Evolutionary conservation across 768 basidiomycete genomes (phyloP), one percentile per base, ranked within the genome.

Genomic region (Butyriboletus loyo): DNA sequence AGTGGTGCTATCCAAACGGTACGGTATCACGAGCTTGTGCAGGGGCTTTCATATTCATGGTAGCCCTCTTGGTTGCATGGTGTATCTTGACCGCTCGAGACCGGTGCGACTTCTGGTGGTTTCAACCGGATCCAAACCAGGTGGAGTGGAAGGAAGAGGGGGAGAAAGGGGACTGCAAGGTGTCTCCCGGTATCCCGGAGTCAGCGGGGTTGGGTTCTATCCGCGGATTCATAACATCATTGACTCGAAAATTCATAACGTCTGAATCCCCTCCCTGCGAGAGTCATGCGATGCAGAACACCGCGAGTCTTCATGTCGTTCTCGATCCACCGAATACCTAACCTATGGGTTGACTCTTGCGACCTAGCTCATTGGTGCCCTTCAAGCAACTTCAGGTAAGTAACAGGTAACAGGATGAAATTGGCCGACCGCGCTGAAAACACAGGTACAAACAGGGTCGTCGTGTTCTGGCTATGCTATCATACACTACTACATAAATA

Each of bases 61-160:
- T 73, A 7, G 58, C 60, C 3, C 32, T 67, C 8, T 66, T 80
- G 39, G 70, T 79, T 34, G 36, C 66, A 6, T 82, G 78, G 75
- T 76, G 76, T 50, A 72, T 80, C 32, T 72, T 72, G 62, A 60
- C 43, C 19, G 49, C 60, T 38, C 53, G 57, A 31, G 62, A 61
- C 7, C 32, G 43, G 4, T 22, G 15, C 7, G 9, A 37, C 1
- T 43, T 50, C 14, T 69, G 65, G 63, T 69, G 66, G 67, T 67
- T 67, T 45, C 55, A 60, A 41, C 28, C 62, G 2, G 54, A 67
- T 36, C 57, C 60, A 13, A 1, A 21, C 3, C 51, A 51, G 19
- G 5, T 13, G 15, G 43, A 42, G 13, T 21, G 21, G 14, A 4
- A 55, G 3, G 46, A 40, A 21, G 43, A 15, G 8, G 47, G 21